phyloP scores from a whole-genome alignment of 805 yeast species.

The Yamadazyma phyllophila region DNA sequence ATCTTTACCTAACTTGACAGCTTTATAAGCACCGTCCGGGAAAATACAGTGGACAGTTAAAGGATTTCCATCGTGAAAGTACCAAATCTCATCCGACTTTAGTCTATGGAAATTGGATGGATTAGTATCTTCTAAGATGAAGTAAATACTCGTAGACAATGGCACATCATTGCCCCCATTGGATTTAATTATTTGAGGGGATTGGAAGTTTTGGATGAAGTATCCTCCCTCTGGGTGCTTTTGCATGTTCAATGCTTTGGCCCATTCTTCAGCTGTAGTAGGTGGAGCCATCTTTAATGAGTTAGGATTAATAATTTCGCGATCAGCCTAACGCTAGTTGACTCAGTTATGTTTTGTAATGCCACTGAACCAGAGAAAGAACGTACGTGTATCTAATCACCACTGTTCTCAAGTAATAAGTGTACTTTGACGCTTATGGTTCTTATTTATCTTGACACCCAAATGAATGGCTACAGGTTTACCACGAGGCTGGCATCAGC shows the following conservation, averaged over 20 bases:
- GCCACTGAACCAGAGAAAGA: too few species aligned
- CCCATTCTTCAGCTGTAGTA: constrained; percentile 14
- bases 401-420: too few species aligned
- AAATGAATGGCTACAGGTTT: too few species aligned
- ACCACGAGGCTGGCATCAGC: too few species aligned
- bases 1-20: constrained; percentile 16
- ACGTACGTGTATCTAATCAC: too few species aligned
- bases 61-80: constrained; percentile 21
- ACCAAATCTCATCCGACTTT: constrained; percentile 24
- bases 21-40: constrained; percentile 19
- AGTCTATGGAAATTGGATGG: constrained; percentile 22
- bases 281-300: constrained; percentile 1
- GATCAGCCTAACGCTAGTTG: too few species aligned
- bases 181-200: constrained; percentile 14
- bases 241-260: constrained; percentile 12
- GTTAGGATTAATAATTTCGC: constrained; percentile 2
- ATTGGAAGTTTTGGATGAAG: constrained; percentile 16
- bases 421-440: too few species aligned
- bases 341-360: too few species aligned
- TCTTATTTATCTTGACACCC: too few species aligned
- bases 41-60: constrained; percentile 22
- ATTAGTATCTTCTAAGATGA: constrained; percentile 18
- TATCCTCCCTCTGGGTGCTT: constrained; percentile 25
- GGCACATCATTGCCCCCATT: constrained; percentile 21
- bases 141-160: constrained; percentile 21